phyloP scores from a whole-genome alignment of 2,329 filamentous ascomycete genomes.

The Fusarium stilboides region DNA sequence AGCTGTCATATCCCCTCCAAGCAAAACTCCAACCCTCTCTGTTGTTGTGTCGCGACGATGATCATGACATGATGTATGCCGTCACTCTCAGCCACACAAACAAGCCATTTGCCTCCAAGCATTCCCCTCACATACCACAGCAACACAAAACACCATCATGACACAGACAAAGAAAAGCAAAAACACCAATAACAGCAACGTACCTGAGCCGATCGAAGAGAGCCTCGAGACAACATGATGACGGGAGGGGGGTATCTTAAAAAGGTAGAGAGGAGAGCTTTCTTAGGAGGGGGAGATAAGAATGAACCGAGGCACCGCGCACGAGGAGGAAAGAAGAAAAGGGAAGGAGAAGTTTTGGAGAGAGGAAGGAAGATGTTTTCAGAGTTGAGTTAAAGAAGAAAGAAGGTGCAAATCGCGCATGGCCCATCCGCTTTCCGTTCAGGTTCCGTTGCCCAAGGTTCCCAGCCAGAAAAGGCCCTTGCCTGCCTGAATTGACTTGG shows the following conservation, averaged over 20 bases:
- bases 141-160: conserved; percentile 21
- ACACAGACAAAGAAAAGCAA: conserved; percentile 16
- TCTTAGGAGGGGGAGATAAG: conserved; percentile 22
- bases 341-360: conserved; percentile 10
- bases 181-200: conserved; percentile 18
- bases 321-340: conserved; percentile 25
- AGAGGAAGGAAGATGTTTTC: conserved; percentile 15
- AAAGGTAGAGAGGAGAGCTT: conserved; percentile 40
- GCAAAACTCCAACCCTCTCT: conserved; percentile 10
- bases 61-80: conserved; percentile 40
- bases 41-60: conserved; percentile 29
- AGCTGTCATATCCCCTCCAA: not conserved
- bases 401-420: conserved; percentile 48
- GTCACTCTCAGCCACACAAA: conserved; percentile 7
- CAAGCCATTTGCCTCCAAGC: not conserved
- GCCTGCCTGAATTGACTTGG: conserved; percentile 27
- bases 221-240: conserved; percentile 73
- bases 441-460: conserved; percentile 27
- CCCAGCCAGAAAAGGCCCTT: conserved; percentile 20
- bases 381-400: conserved; percentile 34
- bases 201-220: conserved; percentile 72
- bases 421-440: conserved; percentile 31
- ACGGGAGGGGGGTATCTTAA: conserved; percentile 29
- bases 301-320: conserved; percentile 28
- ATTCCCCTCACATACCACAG: not conserved